Conservation (phyloP, 202 grass and related monocot species). For the Digitaria exilis region DNA sequence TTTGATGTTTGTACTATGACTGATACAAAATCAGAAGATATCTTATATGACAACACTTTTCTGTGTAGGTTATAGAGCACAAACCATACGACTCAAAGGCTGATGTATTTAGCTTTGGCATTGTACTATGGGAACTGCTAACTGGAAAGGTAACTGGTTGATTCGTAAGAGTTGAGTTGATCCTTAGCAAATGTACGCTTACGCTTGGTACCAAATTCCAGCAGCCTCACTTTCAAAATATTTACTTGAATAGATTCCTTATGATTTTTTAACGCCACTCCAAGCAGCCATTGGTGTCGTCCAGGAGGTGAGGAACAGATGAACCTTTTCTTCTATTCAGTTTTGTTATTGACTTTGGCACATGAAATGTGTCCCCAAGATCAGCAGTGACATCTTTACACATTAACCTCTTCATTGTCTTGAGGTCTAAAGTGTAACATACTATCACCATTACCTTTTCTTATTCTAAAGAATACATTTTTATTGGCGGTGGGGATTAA, state of each 20-base stretch:
- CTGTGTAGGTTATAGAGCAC: conserved; percentile 64
- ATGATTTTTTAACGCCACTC: conserved; percentile 71
- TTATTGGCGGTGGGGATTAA: background rate
- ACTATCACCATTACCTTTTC: background rate
- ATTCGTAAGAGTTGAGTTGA: background rate
- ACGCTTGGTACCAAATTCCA: background rate
- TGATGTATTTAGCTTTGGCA: conserved; percentile 82
- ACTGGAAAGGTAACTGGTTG: conserved; percentile 63
- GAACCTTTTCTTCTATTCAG: background rate
- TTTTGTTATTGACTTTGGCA: background rate
- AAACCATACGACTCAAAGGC: conserved; percentile 80
- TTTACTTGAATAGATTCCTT: conserved; percentile 53
- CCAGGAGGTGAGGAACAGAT: conserved; percentile 53
- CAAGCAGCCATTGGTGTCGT: conserved; percentile 80
- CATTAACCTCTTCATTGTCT: background rate
- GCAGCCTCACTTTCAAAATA: background rate
- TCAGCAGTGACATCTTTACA: background rate
- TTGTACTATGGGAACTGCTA: conserved; percentile 76
- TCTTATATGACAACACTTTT: background rate
- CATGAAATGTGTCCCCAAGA: background rate
- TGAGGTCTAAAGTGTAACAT: background rate
- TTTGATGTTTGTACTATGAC: background rate
- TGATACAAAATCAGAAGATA: background rate
- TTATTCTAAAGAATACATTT: background rate
- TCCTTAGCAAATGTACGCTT: background rate